Evolutionary conservation across 257 asterid species (phyloP).

Genomic region (Marsdenia floribunda): DNA sequence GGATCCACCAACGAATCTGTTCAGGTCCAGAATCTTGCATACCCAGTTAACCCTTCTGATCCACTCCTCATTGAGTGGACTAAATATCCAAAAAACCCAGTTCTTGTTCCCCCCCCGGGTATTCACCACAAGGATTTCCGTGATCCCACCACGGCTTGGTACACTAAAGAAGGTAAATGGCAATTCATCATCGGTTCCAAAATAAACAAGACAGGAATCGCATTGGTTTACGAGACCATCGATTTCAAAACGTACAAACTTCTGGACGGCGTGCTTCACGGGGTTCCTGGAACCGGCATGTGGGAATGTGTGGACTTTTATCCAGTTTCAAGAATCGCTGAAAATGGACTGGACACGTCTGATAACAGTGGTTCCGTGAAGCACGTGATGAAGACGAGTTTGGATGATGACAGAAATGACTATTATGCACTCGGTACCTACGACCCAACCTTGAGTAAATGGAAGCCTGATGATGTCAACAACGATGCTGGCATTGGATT

Average conservation of each 20-base stretch:
- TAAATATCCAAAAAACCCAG: conserved; percentile 68
- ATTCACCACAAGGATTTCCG: conserved; percentile 54
- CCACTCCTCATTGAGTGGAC: conserved; percentile 58
- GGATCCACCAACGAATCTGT: conserved; percentile 62
- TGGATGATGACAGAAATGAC: conserved; percentile 73
- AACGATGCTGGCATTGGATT: conserved; percentile 64
- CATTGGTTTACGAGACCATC: conserved; percentile 63
- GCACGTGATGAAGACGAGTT: conserved; percentile 69
- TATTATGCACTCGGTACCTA: conserved; percentile 69
- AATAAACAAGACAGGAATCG: conserved; percentile 58
- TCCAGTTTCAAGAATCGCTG: conserved; percentile 45
- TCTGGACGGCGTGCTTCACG: conserved; percentile 40
- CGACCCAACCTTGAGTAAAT: conserved; percentile 29
- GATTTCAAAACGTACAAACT: conserved; percentile 54
- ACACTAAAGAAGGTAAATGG: conserved; percentile 60
- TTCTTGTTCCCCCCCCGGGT: conserved; percentile 65
- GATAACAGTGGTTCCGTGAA: conserved; percentile 50
- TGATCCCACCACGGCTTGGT: conserved; percentile 88
- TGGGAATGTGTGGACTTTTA: conserved; percentile 90
- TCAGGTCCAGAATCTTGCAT: conserved; percentile 70
- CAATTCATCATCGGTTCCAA: conserved; percentile 67
- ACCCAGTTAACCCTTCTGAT: conserved; percentile 62
- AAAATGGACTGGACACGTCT: conserved; percentile 66
- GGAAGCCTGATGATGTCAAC: conserved; percentile 59
- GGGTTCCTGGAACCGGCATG: conserved; percentile 70